Evolutionary conservation across 83 land plant species (phyloP), one percentile per base, ranked within the genome.

Genomic region (Thuja plicata): DNA sequence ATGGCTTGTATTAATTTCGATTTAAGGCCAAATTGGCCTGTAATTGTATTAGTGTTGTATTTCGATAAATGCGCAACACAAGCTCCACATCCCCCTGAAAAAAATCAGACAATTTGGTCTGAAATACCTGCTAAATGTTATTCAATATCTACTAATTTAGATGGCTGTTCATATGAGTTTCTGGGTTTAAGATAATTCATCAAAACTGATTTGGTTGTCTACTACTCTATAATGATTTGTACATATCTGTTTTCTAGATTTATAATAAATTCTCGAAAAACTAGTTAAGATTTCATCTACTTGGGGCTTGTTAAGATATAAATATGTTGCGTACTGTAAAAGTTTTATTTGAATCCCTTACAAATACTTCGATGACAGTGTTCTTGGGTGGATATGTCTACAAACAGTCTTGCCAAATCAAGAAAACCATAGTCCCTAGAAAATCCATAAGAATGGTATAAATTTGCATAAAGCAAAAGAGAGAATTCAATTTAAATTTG

Each of bases 241-340:
- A 8, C 32, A 27, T 66, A 66, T 66, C n/a, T 24, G 73, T 46
- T 83, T 24, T 32, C 11, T 50, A 34, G n/a, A 15, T 34, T 38
- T 30, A 21, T 21, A 13, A 21, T 74, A 94, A 93, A 96, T 93
- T 95, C 97, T 19, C 94, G 94, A 78, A 97, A 96, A 11, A 21
- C 27, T 24, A 27, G 97, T 92, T 95, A 93, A 91, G 93, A 27
- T 66, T 66, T 8, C 73, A 66, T 27, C 10, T 66, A 2, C 32
- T 27, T 66, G 73, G 27, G n/a, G 73, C 32, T 66, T 66, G 70
- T 62, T 60, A 62, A 21, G 24, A 62, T 21, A 24, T 21, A 24
- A 62, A 27, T 24, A 24, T 62, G 8, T 62, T 24, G n/a, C n/a
- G 24, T 62, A 19, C n/a, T 62, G 8, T 62, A 62, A 0, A 21